Evolutionary conservation across 176 grass and related monocot species (phyloP).

Genomic region (Oryza brachyantha): DNA sequence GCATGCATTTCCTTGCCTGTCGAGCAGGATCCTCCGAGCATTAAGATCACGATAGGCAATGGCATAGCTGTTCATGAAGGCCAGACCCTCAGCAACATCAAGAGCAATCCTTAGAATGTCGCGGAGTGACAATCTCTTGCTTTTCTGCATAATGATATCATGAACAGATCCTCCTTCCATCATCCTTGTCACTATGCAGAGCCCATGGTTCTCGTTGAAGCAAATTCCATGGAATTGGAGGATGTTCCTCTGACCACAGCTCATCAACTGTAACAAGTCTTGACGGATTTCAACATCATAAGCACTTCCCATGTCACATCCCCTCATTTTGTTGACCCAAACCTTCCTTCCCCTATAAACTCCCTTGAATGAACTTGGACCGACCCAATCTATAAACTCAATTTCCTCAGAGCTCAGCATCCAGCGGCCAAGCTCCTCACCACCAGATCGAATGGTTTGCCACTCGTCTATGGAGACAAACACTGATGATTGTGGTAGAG

Average conservation of each 20-base stretch:
- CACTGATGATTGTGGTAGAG: constrained; percentile 76
- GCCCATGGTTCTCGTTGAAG: constrained; percentile 73
- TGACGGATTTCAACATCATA: constrained; percentile 90
- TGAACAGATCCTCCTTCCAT: constrained; percentile 92
- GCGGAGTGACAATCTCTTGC: constrained; percentile 57
- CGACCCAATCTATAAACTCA: constrained; percentile 76
- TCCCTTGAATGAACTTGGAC: constrained; percentile 72
- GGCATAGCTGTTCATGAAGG: constrained; percentile 92
- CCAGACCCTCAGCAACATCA: constrained; percentile 74
- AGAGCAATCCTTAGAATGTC: constrained; percentile 69
- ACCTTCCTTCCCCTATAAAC: constrained; percentile 68
- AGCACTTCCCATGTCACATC: constrained; percentile 82
- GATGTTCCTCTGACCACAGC: constrained; percentile 91
- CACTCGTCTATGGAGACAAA: constrained; percentile 96
- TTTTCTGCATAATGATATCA: constrained; percentile 68
- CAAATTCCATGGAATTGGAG: constrained; percentile 90
- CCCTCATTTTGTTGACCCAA: constrained; percentile 94
- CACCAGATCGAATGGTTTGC: constrained; percentile 86
- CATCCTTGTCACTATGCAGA: constrained; percentile 83
- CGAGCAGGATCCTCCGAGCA: constrained; percentile 72
- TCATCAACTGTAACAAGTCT: constrained; percentile 95
- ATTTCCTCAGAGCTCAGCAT: constrained; percentile 80
- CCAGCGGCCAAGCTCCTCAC: constrained; percentile 80
- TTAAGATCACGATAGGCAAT: constrained; percentile 88
- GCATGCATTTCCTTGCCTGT: constrained; percentile 81